phyloP scores from a whole-genome alignment of 179 eudicot genomes.

The Silene coronaria region DNA sequence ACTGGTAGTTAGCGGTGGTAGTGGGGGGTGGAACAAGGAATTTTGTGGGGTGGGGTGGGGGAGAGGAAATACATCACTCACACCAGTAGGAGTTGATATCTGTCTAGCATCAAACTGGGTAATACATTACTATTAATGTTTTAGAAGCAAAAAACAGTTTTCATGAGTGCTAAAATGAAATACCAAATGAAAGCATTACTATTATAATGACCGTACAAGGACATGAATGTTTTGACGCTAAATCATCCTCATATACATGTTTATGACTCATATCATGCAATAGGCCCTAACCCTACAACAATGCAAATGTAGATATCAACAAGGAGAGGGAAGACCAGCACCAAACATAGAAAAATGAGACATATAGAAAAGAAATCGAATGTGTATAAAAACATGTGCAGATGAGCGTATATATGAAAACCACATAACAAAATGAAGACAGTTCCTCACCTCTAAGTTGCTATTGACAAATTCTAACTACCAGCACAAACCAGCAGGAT shows the following conservation, averaged over 20 bases:
- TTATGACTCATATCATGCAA: not conserved
- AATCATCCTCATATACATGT: not conserved
- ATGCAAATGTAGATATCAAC: slow-evolving; percentile 5
- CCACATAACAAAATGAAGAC: slow-evolving; percentile 5
- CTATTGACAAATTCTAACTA: slow-evolving; percentile 39
- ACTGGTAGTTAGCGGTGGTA: not conserved
- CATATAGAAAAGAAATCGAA: slow-evolving; percentile 1
- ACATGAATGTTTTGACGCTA: not conserved
- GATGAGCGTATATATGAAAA: not conserved
- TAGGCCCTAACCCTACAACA: too few species aligned
- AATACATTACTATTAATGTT: not conserved
- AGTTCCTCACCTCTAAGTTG: slow-evolving; percentile 29
- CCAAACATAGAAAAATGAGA: slow-evolving; percentile 4
- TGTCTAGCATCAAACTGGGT: too few species aligned
- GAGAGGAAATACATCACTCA: not conserved
- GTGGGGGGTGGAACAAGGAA: not conserved
- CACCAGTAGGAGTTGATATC: not conserved
- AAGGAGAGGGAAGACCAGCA: not conserved
- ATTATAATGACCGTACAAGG: too few species aligned
- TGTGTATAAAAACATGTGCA: slow-evolving; percentile 8
- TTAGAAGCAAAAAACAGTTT: not conserved
- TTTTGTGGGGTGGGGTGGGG: too few species aligned
- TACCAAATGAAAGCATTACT: too few species aligned
- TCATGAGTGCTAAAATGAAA: too few species aligned
- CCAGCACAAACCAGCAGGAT: slow-evolving; percentile 50